Evolutionary conservation across 2,329 filamentous ascomycete species (phyloP).

Genomic region (Exophiala alcalophila): DNA sequence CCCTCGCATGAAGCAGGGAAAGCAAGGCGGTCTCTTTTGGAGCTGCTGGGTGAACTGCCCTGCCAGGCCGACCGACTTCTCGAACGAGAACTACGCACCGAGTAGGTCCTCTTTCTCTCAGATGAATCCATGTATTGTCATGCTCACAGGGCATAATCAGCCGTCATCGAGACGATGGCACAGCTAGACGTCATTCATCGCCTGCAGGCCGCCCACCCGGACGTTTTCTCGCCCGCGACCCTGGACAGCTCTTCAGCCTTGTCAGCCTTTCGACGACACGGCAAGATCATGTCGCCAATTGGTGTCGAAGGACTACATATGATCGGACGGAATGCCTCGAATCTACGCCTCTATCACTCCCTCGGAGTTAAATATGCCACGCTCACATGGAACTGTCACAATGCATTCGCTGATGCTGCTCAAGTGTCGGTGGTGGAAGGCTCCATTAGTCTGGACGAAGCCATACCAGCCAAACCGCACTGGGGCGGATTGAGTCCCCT

Average conservation of each 20-base stretch:
- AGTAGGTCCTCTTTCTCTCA: slow-evolving; percentile 8
- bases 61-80: slow-evolving; percentile 49
- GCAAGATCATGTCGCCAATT: slow-evolving; percentile 68
- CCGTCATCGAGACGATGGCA: slow-evolving; percentile 64
- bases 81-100: slow-evolving; percentile 27
- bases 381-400: slow-evolving; percentile 92
- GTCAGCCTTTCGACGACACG: slow-evolving; percentile 56
- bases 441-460: slow-evolving; percentile 10
- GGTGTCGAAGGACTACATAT: slow-evolving; percentile 88
- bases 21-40: slow-evolving; percentile 78
- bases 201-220: slow-evolving; percentile 61
- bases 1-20: slow-evolving; percentile 65
- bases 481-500: slow-evolving; percentile 66
- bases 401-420: slow-evolving; percentile 81
- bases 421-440: slow-evolving; percentile 49
- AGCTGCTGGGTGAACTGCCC: slow-evolving; percentile 80
- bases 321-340: slow-evolving; percentile 74
- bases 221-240: slow-evolving; percentile 59
- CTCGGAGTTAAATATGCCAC: slow-evolving; percentile 88
- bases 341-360: slow-evolving; percentile 69
- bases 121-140: too few relatives aligned
- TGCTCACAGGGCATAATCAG: too few relatives aligned
- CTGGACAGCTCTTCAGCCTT: slow-evolving; percentile 61
- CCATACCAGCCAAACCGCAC: slow-evolving; percentile 37
- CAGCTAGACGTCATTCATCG: slow-evolving; percentile 72